Conservation (phyloP, 345 rosid species). For the Triadica sebifera region DNA sequence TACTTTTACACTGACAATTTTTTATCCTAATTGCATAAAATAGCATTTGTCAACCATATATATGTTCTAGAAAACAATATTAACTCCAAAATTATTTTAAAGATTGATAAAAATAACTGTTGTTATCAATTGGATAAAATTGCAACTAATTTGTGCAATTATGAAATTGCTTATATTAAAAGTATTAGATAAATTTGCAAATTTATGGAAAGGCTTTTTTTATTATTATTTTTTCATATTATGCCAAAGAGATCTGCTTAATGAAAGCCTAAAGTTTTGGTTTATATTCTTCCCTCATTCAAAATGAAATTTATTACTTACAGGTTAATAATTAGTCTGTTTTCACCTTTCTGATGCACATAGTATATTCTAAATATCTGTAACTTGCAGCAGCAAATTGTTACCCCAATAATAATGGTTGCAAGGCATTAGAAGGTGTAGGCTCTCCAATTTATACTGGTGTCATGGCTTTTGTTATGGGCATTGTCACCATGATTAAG, state of each 20-base stretch:
- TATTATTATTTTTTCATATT: not conserved
- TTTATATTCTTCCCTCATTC: not conserved
- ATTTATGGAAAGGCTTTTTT: not conserved
- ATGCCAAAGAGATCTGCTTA: not conserved
- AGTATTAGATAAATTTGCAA: not conserved
- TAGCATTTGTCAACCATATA: not conserved
- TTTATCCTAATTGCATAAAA: not conserved
- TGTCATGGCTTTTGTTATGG: constrained; percentile 81
- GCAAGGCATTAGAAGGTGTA: constrained; percentile 42
- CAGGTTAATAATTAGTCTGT: not conserved
- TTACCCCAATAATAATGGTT: constrained; percentile 30
- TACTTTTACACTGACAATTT: no score
- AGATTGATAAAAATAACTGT: not conserved
- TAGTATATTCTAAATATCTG: not conserved
- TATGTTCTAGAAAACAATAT: not conserved
- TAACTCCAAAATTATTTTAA: not conserved
- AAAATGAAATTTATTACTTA: not conserved
- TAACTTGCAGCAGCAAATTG: constrained; percentile 38
- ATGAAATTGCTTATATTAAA: not conserved
- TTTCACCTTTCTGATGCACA: not conserved
- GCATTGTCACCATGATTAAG: constrained; percentile 72
- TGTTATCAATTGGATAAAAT: not conserved
- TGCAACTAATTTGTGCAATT: not conserved
- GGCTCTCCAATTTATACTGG: constrained; percentile 69
- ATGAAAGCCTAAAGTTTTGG: not conserved